Percentiles rank a stretch among this genome's conserved stretches.
phyloP scores from a whole-genome alignment of 768 basidiomycete species.

The Leccinum truebloodii region DNA sequence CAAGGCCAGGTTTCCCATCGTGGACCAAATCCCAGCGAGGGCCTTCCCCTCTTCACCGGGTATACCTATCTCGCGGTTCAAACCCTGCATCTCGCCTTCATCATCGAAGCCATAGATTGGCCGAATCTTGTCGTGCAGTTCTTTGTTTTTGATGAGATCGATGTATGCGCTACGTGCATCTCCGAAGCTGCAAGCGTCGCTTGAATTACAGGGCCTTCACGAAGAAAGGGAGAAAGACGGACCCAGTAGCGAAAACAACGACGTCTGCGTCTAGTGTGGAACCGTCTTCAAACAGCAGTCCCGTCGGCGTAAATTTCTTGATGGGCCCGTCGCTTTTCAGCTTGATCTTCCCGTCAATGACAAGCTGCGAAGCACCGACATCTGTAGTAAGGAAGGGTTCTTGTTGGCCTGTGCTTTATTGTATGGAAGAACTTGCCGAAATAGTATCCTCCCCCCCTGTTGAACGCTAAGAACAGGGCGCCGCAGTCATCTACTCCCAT shows the following conservation, averaged over 20 bases:
- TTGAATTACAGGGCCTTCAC: background rate
- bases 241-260: slow-evolving; percentile 28
- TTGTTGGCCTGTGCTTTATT: background rate
- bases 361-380: slow-evolving; percentile 42
- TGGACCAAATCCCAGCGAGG: slow-evolving; percentile 47
- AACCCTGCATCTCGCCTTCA: slow-evolving; percentile 31
- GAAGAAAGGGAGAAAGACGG: slow-evolving; percentile 15
- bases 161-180: slow-evolving; percentile 20
- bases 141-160: slow-evolving; percentile 22
- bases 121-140: slow-evolving; percentile 22
- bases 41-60: slow-evolving; percentile 16
- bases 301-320: slow-evolving; percentile 36
- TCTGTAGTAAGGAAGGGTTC: slow-evolving; percentile 26
- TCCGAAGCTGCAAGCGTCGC: slow-evolving; percentile 13
- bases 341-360: slow-evolving; percentile 50
- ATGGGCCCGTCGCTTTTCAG: slow-evolving; percentile 31
- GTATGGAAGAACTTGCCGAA: slow-evolving; percentile 42
- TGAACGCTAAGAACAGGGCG: slow-evolving; percentile 47
- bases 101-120: slow-evolving; percentile 33
- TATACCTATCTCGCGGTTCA: slow-evolving; percentile 51
- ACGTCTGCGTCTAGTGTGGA: slow-evolving; percentile 49
- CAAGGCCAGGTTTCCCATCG: slow-evolving; percentile 63
- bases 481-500: slow-evolving; percentile 54
- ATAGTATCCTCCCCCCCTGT: slow-evolving; percentile 64
- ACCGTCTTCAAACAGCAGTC: slow-evolving; percentile 27